Percentiles rank a stretch among this genome's conserved stretches.
phyloP scores from a whole-genome alignment of 208 protist species.

The Lotmaria passim region DNA sequence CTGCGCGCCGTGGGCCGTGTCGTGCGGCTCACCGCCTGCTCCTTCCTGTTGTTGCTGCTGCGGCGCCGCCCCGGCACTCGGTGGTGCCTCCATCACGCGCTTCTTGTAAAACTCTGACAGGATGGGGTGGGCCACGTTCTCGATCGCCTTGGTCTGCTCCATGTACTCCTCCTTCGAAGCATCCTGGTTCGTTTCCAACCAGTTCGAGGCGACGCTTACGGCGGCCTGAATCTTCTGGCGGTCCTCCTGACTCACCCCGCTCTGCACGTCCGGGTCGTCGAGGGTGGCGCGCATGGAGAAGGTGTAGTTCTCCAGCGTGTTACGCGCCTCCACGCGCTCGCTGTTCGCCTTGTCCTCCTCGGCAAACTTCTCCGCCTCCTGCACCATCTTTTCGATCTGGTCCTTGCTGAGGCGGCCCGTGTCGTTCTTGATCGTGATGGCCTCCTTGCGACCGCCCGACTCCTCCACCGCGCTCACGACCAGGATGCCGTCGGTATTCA shows the following conservation, averaged over 20 bases:
- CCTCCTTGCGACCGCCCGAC: conserved; percentile 85
- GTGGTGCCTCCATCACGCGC: conserved; percentile 64
- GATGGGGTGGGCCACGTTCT: conserved; percentile 92
- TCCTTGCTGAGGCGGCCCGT: conserved; percentile 95
- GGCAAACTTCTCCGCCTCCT: conserved; percentile 93
- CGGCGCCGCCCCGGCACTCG: conserved; percentile 21
- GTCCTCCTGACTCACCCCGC: conserved; percentile 46
- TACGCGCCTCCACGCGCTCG: conserved; percentile 92
- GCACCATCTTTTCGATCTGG: conserved; percentile 96
- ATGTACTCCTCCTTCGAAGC: conserved; percentile 94
- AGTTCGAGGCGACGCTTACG: conserved; percentile 52
- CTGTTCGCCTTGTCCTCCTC: conserved; percentile 91
- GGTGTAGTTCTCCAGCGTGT: conserved; percentile 91
- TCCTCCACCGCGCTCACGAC: conserved; percentile 96
- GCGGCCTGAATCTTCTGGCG: conserved; percentile 56
- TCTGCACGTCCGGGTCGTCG: conserved; percentile 61
- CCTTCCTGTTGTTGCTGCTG: conserved; percentile 13
- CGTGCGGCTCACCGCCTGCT: conserved; percentile 11
- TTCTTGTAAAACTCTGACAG: conserved; percentile 95
- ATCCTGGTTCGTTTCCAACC: conserved; percentile 69
- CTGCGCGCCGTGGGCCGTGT: conserved; percentile 35
- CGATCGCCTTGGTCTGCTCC: conserved; percentile 90
- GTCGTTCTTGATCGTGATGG: conserved; percentile 97
- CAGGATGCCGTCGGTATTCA: conserved; percentile 98
- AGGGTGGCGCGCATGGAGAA: conserved; percentile 78